Evolutionary conservation across 495 filamentous ascomycete genomes (phyloP), one percentile per base, ranked within the genome.

Genomic region (Xylaria castorea): DNA sequence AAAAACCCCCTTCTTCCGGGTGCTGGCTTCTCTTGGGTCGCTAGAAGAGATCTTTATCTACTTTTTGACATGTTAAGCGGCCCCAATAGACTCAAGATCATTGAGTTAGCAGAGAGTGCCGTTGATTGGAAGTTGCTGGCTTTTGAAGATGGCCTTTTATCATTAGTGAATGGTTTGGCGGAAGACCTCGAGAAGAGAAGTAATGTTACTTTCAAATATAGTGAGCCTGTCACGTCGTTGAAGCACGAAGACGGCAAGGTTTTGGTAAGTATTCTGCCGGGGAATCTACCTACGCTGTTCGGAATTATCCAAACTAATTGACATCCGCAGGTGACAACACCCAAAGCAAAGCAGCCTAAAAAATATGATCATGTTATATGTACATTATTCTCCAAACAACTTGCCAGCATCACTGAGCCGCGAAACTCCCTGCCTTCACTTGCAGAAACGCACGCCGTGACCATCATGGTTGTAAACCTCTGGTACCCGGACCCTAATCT

Each of bases 391-490:
- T 86, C 86, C 69, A 79, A 78, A 30, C 78, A 81, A 2, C 84
- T 92, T 51, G 78, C 83, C 53, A 58, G 64, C 14, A 65, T 89
- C 18, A 80, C 87, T 11, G 73, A 83, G 77, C 63, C 71, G 58
- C 77, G 64, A 72, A 81, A 70, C 70, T 75, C 75, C 27, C 82
- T 90, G 11, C 86, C 87, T 32, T 76, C 89, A 11, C 82, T 91
- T 20, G 75, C 82, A 18, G 77, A 85, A 50, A 86, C 90, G 50
- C 86, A 88, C 65, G 88, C 92, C 27, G 91, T 93, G 18, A 95
- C 92, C 11, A 94, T 97, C 53, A 94, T 93, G 89, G 92, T 94
- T 5, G 91, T 98, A 53, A 98, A 98, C 81, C 86, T 99, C 27
- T 98, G 91, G 85, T 99, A 90, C 77, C 78, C 83, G 6, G 85